Percentiles rank a stretch among this genome's conserved stretches.
Conservation (phyloP, 306 rosid genomes). For the Bauhinia variegata region DNA sequence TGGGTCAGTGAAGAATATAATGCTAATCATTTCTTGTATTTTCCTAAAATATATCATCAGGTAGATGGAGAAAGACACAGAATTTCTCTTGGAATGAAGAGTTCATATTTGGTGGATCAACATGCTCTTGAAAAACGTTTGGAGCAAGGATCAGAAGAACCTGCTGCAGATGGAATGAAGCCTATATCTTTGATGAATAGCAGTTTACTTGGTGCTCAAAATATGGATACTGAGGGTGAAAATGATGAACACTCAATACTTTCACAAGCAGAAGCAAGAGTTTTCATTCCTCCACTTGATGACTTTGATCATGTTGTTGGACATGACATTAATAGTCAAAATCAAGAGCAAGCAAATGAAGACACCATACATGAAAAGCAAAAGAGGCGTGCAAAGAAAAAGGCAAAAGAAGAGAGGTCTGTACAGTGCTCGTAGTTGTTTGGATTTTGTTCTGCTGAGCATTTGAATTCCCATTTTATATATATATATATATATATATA, state of each 20-base stretch:
- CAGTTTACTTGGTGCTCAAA: slow-evolving; percentile 38
- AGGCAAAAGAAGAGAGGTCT: slow-evolving; percentile 75
- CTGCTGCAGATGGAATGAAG: slow-evolving; percentile 38
- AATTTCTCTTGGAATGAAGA: slow-evolving; percentile 90
- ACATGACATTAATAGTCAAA: slow-evolving; percentile 35
- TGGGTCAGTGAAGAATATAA: slow-evolving; percentile 15
- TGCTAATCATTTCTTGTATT: slow-evolving; percentile 27
- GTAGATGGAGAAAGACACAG: slow-evolving; percentile 75
- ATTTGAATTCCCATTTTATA: background rate
- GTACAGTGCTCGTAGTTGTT: slow-evolving; percentile 24
- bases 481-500: too few species aligned
- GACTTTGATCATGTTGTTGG: slow-evolving; percentile 52
- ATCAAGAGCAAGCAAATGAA: slow-evolving; percentile 50
- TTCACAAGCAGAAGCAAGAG: slow-evolving; percentile 72
- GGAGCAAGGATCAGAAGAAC: slow-evolving; percentile 53
- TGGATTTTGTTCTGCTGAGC: slow-evolving; percentile 10
- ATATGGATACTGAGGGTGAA: slow-evolving; percentile 49
- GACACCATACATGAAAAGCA: slow-evolving; percentile 52
- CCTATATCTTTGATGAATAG: slow-evolving; percentile 31
- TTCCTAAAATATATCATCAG: slow-evolving; percentile 43
- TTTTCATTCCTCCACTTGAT: slow-evolving; percentile 81
- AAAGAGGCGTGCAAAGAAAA: slow-evolving; percentile 64
- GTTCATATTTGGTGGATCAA: slow-evolving; percentile 50
- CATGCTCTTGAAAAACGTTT: slow-evolving; percentile 32
- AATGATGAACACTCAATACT: slow-evolving; percentile 46